Evolutionary conservation across 371 early-diverging fungal genomes (phyloP), one percentile per base, ranked within the genome.

Genomic region (Haplosporangium sp.): DNA sequence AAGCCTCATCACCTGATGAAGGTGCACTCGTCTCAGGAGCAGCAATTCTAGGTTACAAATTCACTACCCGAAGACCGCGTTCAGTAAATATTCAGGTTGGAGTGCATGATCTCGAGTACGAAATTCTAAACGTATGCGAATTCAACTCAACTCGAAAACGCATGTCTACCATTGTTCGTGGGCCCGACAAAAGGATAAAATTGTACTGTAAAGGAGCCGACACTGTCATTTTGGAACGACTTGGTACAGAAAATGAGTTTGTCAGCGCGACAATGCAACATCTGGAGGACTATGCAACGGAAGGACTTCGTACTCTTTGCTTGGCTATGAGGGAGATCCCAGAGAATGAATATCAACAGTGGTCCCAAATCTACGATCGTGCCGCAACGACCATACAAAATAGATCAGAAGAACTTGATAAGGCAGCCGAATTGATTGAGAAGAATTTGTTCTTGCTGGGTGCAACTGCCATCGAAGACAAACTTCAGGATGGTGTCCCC

Each of bases 201-300:
- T 84, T 99, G 53, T 97, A 96, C 88, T 94, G 94, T 79, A 99
- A 99, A 79, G 99, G 99, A 42, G 98, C 99, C 17, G 99, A 99
- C 83, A 96, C 97, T 0, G 98, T 99, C 15, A 99, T 99, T 78
- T 79, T 97, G 42, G 99, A 99, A 85, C 88, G 98, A 17, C 78
- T 99, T 65, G 91, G 89, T 5, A 42, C 69, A 35, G 87, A 88
- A 64, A 94, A 93, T 68, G 92, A 91, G 38, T 95, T 92, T 87
- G 92, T 94, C 55, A 95, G 94, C 57, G 74, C 87, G 1, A 94
- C 95, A 1, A 76, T 93, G 61, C 86, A 86, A 39, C 92, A 94
- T 70, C 82, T 96, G n/a, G 94, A 96, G 82, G 95, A 96, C 35
- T 96, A 93, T 83, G 97, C 97, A 0, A 89, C 90, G 7, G 96